Evolutionary conservation across 345 rosid genomes (phyloP).

Genomic region (Pelargonium nanum): DNA sequence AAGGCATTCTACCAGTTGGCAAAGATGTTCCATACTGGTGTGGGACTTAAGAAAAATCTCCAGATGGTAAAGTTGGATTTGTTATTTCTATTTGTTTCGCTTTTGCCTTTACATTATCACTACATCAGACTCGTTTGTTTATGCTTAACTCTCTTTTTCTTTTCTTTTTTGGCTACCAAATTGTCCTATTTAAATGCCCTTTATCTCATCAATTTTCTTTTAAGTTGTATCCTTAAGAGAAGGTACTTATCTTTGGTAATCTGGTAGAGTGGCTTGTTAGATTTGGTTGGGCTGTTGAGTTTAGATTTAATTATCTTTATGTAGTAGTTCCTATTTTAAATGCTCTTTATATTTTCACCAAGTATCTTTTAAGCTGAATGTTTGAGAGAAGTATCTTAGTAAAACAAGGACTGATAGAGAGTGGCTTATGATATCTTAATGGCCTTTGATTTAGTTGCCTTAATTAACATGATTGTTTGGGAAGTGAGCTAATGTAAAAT

Average conservation of each 20-base stretch:
- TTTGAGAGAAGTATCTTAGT: too few species aligned
- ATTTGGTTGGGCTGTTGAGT: not conserved
- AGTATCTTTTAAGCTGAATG: too few species aligned
- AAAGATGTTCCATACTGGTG: constrained; percentile 93
- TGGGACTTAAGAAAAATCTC: constrained; percentile 78
- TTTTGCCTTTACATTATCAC: not conserved
- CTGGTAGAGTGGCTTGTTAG: not conserved
- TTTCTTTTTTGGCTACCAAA: not conserved
- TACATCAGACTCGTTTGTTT: not conserved
- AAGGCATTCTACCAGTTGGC: constrained; percentile 98
- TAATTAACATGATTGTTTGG: too few species aligned
- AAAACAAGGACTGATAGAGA: too few species aligned
- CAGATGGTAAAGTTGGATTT: constrained; percentile 41
- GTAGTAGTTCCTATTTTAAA: not conserved
- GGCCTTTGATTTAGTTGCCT: too few species aligned
- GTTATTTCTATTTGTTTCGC: not conserved
- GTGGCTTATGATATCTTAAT: too few species aligned
- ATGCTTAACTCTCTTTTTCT: not conserved
- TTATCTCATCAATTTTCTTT: not conserved
- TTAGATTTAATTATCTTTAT: not conserved
- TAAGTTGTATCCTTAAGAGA: not conserved
- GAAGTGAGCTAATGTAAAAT: too few species aligned
- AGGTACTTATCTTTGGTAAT: not conserved
- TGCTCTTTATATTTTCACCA: not conserved
- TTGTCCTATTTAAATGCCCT: not conserved